Evolutionary conservation across 2,329 filamentous ascomycete genomes (phyloP).

Genomic region (Metarhizium album): DNA sequence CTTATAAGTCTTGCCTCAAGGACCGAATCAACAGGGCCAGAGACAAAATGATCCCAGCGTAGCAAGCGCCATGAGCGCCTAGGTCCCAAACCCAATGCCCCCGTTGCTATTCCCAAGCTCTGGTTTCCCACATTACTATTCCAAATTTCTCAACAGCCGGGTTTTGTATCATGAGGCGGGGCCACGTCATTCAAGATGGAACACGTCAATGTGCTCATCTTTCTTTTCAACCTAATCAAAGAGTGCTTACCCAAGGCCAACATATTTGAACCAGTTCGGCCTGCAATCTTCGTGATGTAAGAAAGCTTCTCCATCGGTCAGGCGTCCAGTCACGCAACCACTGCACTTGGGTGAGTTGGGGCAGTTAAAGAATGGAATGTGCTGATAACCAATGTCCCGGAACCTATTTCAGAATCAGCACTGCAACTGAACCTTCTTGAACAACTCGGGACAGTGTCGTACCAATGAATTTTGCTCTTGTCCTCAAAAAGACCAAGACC

Average conservation of each 20-base stretch:
- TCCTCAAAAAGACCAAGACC: constrained; percentile 89
- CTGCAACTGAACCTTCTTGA: too few relatives aligned
- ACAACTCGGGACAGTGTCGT: constrained; percentile 21
- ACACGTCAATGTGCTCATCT: background rate
- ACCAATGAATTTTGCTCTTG: constrained; percentile 86
- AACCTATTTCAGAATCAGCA: constrained; percentile 56
- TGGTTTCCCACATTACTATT: background rate
- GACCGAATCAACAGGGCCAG: background rate
- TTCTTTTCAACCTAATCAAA: background rate
- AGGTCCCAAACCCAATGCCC: constrained; percentile 1
- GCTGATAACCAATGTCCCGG: constrained; percentile 97
- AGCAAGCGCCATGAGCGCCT: constrained; percentile 7
- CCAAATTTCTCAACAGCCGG: background rate
- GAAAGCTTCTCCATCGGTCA: constrained; percentile 81
- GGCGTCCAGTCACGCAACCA: constrained; percentile 74
- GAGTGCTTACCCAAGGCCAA: constrained; percentile 56
- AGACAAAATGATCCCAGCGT: background rate
- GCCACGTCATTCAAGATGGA: background rate
- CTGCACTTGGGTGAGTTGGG: constrained; percentile 91
- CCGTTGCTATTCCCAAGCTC: background rate
- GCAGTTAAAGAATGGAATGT: constrained; percentile 98
- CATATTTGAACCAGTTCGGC: constrained; percentile 95
- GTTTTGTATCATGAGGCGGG: background rate
- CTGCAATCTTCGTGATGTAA: constrained; percentile 87
- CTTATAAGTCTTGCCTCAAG: background rate